A percentile compares a stretch with the other conserved stretches of the same genome.
Conservation (phyloP, 1,139 yeast species). For the Hansenula lynferdii region DNA sequence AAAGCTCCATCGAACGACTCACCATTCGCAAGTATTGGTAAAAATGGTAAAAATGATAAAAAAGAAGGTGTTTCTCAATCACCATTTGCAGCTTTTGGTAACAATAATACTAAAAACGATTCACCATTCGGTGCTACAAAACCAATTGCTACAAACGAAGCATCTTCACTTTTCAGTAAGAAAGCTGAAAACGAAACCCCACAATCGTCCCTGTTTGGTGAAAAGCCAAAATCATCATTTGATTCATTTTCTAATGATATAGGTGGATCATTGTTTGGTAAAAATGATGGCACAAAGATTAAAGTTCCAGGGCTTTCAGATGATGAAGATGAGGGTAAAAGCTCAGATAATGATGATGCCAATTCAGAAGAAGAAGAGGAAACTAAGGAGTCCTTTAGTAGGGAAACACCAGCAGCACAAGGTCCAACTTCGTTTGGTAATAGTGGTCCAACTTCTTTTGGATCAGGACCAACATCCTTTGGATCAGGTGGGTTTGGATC, state of each 20-base stretch:
- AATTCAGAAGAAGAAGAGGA: slow-evolving; percentile 8
- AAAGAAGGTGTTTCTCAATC: slow-evolving; percentile 5
- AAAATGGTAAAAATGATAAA: slow-evolving; percentile 1
- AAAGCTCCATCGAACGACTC: too few species aligned
- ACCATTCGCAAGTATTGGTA: slow-evolving; percentile 12
- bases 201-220: slow-evolving; percentile 1
- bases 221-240: slow-evolving; percentile 7
- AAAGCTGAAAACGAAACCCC: neutral
- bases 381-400: neutral
- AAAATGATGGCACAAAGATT: neutral
- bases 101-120: slow-evolving; percentile 1
- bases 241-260: neutral
- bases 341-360: slow-evolving; percentile 3
- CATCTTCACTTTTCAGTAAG: slow-evolving; percentile 1
- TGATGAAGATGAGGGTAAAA: slow-evolving; percentile 4
- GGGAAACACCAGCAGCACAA: neutral
- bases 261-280: neutral
- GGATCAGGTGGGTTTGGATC: slow-evolving; percentile 4
- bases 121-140: neutral
- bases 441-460: slow-evolving; percentile 1
- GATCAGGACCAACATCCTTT: slow-evolving; percentile 5
- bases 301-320: slow-evolving; percentile 3
- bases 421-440: slow-evolving; percentile 7
- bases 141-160: too few species aligned
- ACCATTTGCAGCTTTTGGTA: slow-evolving; percentile 15